Conservation (phyloP, 164 flowering plant genomes). For the Magnolia officinalis region DNA sequence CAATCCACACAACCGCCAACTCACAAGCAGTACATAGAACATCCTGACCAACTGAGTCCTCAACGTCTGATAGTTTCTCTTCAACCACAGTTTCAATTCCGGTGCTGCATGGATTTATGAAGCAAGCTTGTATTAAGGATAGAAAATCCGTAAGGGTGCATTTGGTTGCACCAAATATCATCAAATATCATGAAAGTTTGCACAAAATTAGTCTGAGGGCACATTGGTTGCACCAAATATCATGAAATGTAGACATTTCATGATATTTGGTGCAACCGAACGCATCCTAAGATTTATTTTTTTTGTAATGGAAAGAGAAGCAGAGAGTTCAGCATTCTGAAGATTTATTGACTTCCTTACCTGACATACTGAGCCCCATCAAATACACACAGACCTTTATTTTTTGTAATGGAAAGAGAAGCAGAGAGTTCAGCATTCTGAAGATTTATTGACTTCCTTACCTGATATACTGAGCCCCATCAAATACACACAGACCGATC, state of each 20-base stretch:
- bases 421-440: neutral
- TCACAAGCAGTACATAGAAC: slow-evolving; percentile 68
- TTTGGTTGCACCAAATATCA: neutral
- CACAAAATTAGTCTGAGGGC: neutral
- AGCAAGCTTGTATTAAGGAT: neutral
- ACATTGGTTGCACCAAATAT: neutral
- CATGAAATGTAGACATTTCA: too few relatives aligned
- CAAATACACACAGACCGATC: slow-evolving; percentile 67
- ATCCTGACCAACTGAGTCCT: slow-evolving; percentile 33
- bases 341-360: slow-evolving; percentile 26
- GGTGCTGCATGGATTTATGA: slow-evolving; percentile 31
- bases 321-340: neutral
- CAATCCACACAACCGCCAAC: slow-evolving; percentile 84
- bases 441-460: slow-evolving; percentile 16
- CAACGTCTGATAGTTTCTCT: slow-evolving; percentile 21
- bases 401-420: too few relatives aligned
- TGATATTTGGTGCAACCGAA: neutral
- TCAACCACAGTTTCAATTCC: slow-evolving; percentile 71
- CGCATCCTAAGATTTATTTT: neutral
- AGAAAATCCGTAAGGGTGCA: neutral
- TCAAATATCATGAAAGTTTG: neutral
- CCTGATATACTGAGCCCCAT: slow-evolving; percentile 73
- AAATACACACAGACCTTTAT: slow-evolving; percentile 55
- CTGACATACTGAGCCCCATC: slow-evolving; percentile 70
- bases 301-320: too few relatives aligned